Evolutionary conservation across 2,329 filamentous ascomycete species (phyloP).

Genomic region (Xylaria sp.): DNA sequence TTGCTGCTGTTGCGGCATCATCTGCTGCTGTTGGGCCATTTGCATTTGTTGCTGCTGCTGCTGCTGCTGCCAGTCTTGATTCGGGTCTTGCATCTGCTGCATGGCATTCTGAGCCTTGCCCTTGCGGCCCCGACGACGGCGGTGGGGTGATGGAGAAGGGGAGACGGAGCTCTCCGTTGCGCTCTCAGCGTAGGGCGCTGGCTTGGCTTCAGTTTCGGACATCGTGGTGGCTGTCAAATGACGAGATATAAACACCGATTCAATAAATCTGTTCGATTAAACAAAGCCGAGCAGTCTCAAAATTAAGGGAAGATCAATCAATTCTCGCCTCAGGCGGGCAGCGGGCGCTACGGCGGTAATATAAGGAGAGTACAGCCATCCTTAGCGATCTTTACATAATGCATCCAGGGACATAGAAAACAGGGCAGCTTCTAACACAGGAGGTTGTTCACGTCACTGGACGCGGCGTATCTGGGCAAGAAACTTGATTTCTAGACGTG

Average conservation of each 20-base stretch:
- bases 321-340: too few relatives aligned
- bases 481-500: constrained; percentile 31
- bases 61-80: constrained; percentile 35
- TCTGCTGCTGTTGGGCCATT: constrained; percentile 32
- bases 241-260: neutral
- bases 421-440: neutral
- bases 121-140: constrained; percentile 38
- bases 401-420: constrained; percentile 6
- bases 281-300: neutral
- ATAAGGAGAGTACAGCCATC: constrained; percentile 17
- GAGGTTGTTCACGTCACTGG: constrained; percentile 28
- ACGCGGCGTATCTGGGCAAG: neutral
- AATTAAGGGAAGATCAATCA: neutral
- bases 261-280: neutral
- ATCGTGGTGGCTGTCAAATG: constrained; percentile 20
- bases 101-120: constrained; percentile 25
- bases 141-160: constrained; percentile 37
- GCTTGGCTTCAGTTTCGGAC: constrained; percentile 37
- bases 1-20: constrained; percentile 34
- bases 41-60: constrained; percentile 26
- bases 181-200: constrained; percentile 39
- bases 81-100: constrained; percentile 33
- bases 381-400: constrained; percentile 9
- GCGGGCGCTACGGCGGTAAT: constrained; percentile 1
- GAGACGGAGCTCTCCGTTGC: constrained; percentile 39